Conservation (phyloP, 129 eudicot genomes). For the Chrysanthemum seticuspe region DNA sequence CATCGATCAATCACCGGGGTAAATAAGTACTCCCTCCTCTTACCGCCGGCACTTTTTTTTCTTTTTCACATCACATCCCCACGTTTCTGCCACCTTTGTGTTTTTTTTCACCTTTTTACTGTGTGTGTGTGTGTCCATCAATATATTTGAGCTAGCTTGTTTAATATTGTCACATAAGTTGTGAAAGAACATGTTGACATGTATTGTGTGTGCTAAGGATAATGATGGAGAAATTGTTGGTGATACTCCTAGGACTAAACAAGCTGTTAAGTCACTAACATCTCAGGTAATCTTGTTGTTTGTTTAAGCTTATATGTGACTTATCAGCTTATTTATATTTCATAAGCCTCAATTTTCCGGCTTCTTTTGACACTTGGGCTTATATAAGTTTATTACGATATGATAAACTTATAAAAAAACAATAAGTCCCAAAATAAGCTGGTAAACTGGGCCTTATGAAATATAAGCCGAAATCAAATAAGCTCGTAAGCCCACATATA, state of each 20-base stretch:
- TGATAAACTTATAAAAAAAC: no score
- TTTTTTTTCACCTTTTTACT: background rate
- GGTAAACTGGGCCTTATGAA: no score
- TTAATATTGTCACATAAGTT: background rate
- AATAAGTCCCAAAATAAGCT: no score
- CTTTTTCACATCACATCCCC: background rate
- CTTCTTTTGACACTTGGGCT: no score
- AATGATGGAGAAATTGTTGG: constrained; percentile 32
- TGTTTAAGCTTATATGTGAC: background rate
- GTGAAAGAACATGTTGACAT: constrained; percentile 56
- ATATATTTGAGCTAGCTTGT: no score
- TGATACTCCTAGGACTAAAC: constrained; percentile 63
- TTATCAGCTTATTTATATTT: background rate
- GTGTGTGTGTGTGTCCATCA: no score
- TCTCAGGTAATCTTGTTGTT: constrained; percentile 44
- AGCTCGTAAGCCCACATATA: no score
- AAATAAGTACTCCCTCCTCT: no score
- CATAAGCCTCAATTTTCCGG: no score
- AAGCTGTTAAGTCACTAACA: constrained; percentile 72
- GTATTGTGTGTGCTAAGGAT: constrained; percentile 72
- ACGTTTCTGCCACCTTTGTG: background rate
- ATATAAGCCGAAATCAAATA: no score
- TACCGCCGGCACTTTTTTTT: background rate
- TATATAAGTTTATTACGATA: no score
- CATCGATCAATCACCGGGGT: constrained; percentile 1